Evolutionary conservation across 495 filamentous ascomycete genomes (phyloP).

Genomic region (Xylaria palmicola): DNA sequence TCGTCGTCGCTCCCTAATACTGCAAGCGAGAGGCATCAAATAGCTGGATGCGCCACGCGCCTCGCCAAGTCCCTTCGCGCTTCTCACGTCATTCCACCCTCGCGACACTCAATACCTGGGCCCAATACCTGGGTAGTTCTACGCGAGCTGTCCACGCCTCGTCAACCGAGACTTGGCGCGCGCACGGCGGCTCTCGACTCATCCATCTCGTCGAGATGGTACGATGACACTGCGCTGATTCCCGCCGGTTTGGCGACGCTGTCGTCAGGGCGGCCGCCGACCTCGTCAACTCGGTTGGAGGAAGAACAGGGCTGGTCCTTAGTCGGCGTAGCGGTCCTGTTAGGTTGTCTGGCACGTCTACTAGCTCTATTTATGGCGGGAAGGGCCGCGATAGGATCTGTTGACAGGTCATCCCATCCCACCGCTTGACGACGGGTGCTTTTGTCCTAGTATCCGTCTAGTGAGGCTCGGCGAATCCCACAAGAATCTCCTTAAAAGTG

Average conservation of each 20-base stretch:
- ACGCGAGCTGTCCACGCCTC: no score
- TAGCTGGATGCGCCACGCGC: not conserved
- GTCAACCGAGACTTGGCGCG: not conserved
- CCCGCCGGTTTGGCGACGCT: not conserved
- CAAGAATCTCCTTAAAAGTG: no score
- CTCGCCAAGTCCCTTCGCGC: not conserved
- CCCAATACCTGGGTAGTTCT: no score
- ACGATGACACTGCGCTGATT: not conserved
- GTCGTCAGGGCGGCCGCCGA: no score
- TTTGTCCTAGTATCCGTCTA: not conserved
- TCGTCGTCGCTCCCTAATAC: not conserved
- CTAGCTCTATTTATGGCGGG: not conserved
- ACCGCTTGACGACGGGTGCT: not conserved
- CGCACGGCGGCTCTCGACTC: constrained; percentile 4
- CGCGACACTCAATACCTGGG: no score
- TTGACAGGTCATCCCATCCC: not conserved
- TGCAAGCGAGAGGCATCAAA: no score
- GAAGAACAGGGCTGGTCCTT: no score
- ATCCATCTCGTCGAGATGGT: not conserved
- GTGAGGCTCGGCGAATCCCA: not conserved
- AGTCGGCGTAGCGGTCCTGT: no score
- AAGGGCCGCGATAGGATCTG: not conserved
- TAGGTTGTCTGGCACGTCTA: no score
- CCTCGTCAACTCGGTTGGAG: no score
- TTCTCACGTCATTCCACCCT: not conserved